Base-by-base conservation (phyloP, 176 grass and related monocot species). In the Musa acuminata region DNA sequence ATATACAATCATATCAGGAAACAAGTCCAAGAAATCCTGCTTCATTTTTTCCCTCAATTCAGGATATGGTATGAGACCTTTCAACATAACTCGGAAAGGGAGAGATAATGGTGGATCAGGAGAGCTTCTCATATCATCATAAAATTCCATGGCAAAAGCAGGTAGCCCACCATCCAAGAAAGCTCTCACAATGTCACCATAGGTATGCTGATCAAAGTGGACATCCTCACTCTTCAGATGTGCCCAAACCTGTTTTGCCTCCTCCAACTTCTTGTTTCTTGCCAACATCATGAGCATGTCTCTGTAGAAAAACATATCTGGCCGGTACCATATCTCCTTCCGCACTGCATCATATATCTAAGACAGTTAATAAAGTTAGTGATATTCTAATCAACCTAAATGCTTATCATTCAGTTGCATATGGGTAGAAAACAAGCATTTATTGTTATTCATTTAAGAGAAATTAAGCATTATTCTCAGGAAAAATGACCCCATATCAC, bases 281-380 rank as follows among this genome's bases (percentile, higher is more conserved):
- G 95, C 86, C 63, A 98, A 78, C 87, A 87, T 84, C 79, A 82
- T 86, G 8, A 99, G 70, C 84, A 99, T 91, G 69, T 99, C 90
- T 51, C 86, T 67, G 67, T 94, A 99, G 8, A 99, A 86, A 65
- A 89, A 99, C 95, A 96, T 94, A 64, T 99, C 95, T 0, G 90
- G 95, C 19, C 74, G 87, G 20, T 91, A 99, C 88, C 95, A 99
- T 26, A 99, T 93, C 79, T 99, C 95, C 76, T 89, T 94, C 73
- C 88, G 29, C 58, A 91, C 88, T 7, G 75, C 75, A 72, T 73
- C 75, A 71, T 99, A 94, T 87, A 99, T 91, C 90, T 99, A 24
- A 7, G 1, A 21, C 62, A 75, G 8, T 20, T 70, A 70, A 19
- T 50, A 9, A 50, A 48, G 29, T 70, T 11, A 70, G 16, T 22